Percentiles rank a stretch among this genome's conserved stretches.
These are phyloP conservation scores for Saitozyma podzolica DNA, from an alignment of 768 basidiomycete genomes.

Conservation along the genomic window DNA sequence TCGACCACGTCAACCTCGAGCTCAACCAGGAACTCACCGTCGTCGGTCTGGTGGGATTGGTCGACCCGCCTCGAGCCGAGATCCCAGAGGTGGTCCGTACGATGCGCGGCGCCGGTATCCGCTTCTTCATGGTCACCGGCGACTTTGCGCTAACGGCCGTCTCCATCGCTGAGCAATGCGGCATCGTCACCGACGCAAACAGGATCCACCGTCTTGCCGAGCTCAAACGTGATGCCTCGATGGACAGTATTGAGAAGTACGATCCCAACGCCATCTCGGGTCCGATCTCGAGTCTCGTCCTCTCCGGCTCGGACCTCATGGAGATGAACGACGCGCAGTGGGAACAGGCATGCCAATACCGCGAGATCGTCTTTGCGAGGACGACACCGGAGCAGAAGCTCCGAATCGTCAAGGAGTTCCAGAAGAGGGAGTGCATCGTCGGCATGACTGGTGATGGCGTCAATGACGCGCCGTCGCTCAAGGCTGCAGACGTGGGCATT, in stretches of 20 bases:
- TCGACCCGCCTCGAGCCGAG: constrained; percentile 64
- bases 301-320: constrained; percentile 50
- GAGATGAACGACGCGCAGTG: constrained; percentile 51
- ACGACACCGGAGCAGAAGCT: constrained; percentile 68
- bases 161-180: constrained; percentile 66
- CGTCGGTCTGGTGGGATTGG: constrained; percentile 63
- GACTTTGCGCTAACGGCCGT: constrained; percentile 60
- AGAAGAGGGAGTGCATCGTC: constrained; percentile 60
- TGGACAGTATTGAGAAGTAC: constrained; percentile 46
- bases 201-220: constrained; percentile 54
- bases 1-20: constrained; percentile 54
- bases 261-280: constrained; percentile 43
- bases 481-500: constrained; percentile 64
- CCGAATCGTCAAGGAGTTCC: constrained; percentile 64
- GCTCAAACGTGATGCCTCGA: constrained; percentile 49
- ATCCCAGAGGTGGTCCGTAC: constrained; percentile 55
- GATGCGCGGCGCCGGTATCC: constrained; percentile 61
- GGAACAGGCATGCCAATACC: constrained; percentile 49
- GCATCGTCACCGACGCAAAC: constrained; percentile 57
- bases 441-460: constrained; percentile 68
- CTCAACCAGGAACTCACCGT: constrained; percentile 58
- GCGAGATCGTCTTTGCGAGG: constrained; percentile 62
- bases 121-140: constrained; percentile 67
- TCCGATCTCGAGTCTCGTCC: constrained; percentile 52
- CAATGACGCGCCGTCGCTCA: constrained; percentile 49